Evolutionary conservation across 768 basidiomycete genomes (phyloP), one percentile per base, ranked within the genome.

Genomic region (Termitomyces sp.): DNA sequence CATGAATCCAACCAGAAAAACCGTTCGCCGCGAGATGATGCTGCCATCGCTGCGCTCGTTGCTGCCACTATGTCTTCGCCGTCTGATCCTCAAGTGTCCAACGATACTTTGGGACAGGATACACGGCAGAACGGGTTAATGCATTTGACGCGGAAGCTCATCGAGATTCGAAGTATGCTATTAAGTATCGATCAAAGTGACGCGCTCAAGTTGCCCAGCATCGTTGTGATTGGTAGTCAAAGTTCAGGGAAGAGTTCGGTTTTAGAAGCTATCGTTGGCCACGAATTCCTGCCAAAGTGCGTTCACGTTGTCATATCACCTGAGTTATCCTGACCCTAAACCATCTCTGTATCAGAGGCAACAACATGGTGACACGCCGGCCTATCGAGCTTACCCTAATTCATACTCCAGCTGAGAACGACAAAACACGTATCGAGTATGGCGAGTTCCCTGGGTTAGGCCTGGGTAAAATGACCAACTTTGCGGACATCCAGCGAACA

Each of bases 221-320:
- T 99, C 60, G 97, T 98, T 44, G 97, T 98, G 48, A 91, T 99
- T 61, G 97, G 97, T 11, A 96, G 93, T 70, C 97, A 99, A 75
- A 97, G 94, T 71, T 95, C 93, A 2, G 97, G 97, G 11, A 99
- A 99, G 78, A 98, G 94, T 65, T 95, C 93, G 28, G 97, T 99
- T 0, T 74, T 99, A 59, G 97, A 99, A 71, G 89, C 97, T 5
- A 91, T 99, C 59, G 97, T 99, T 30, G 97, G 97, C 0, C 93
- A 97, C 58, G 94, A 98, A 71, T 99, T 99, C 69, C 76, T 99
- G 36, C 97, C 97, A 24, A 99, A 99, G 96, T 98, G 67, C 62
- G 93, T 79, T 3, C 26, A 38, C 30, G 9, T 24, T 53, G 24
- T 20, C 26, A 13, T 52, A 28, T 41, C 10, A 40, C n/a, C 11